Percentiles rank a stretch among this genome's conserved stretches.
phyloP scores from a whole-genome alignment of 306 rosid species.

The Pueraria montana region DNA sequence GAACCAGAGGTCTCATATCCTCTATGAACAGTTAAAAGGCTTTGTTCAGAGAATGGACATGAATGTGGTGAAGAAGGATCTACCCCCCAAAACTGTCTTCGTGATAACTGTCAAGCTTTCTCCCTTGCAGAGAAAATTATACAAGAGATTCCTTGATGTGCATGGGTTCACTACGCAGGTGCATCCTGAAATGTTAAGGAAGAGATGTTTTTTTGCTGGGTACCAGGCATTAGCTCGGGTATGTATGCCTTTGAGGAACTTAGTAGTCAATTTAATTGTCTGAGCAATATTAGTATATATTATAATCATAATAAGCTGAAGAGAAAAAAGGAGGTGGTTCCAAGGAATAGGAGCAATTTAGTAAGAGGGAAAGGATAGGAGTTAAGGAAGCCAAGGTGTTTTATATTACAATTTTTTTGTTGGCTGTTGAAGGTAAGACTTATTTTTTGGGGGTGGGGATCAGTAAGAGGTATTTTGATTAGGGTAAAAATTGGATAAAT shows the following conservation, averaged over 20 bases:
- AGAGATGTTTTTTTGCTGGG: conserved; percentile 94
- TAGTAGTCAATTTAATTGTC: conserved; percentile 38
- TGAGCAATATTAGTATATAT: conserved; percentile 32
- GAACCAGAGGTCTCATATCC: conserved; percentile 98
- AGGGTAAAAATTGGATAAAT: not conserved
- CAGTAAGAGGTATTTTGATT: not conserved
- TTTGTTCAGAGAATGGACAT: conserved; percentile 99
- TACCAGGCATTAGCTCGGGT: conserved; percentile 99
- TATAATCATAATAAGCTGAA: not conserved
- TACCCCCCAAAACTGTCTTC: conserved; percentile 97
- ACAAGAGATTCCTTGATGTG: conserved; percentile 92
- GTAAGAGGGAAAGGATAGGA: not conserved
- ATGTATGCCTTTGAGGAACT: conserved; percentile 34
- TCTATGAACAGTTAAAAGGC: conserved; percentile 90
- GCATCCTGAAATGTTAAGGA: conserved; percentile 70
- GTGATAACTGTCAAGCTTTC: conserved; percentile 96
- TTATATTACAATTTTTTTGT: not conserved
- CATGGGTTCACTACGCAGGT: conserved; percentile 80
- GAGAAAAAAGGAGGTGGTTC: conserved; percentile 13
- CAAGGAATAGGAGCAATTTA: not conserved
- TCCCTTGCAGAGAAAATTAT: conserved; percentile 86
- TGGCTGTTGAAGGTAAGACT: not conserved
- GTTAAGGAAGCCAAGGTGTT: conserved; percentile 20
- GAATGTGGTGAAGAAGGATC: conserved; percentile 93
- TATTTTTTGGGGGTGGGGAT: too few species aligned